Conservation (phyloP, 345 rosid species). For the Ceriops tagal region DNA sequence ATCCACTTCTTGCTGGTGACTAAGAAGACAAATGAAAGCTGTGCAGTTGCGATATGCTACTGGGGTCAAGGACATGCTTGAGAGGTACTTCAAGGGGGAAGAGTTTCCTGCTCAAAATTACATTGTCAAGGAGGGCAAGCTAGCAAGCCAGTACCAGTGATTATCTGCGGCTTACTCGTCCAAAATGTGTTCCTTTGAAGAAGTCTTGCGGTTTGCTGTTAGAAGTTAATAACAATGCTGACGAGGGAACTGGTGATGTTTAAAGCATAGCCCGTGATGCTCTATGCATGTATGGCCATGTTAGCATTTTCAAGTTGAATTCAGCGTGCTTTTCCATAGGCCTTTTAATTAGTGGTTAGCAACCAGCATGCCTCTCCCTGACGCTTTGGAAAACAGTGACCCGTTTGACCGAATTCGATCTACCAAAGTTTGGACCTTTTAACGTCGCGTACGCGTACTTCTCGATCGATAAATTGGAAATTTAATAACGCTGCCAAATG, state of each 20-base stretch:
- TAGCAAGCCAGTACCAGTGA: slow-evolving; percentile 80
- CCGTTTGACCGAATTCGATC: too few species aligned
- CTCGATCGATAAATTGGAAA: too few species aligned
- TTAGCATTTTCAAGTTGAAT: too few species aligned
- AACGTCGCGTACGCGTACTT: too few species aligned
- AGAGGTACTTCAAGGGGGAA: slow-evolving; percentile 83
- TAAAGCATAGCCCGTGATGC: neutral
- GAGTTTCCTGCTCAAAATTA: slow-evolving; percentile 73
- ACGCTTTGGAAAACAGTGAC: too few species aligned
- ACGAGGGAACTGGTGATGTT: neutral
- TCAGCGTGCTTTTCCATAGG: too few species aligned
- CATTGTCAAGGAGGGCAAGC: slow-evolving; percentile 78
- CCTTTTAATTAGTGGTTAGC: too few species aligned
- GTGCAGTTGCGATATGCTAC: slow-evolving; percentile 82
- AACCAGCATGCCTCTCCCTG: too few species aligned
- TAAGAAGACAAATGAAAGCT: slow-evolving; percentile 11
- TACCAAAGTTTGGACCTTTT: too few species aligned
- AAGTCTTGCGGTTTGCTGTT: neutral
- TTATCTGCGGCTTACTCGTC: neutral
- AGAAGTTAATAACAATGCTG: neutral
- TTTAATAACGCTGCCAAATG: too few species aligned
- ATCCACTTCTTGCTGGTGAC: neutral
- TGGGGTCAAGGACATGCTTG: slow-evolving; percentile 90
- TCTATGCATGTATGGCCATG: neutral
- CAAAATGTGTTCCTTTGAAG: neutral